Conservation (phyloP, 2,329 filamentous ascomycete genomes). For the Penicillium aurantiogriseum region DNA sequence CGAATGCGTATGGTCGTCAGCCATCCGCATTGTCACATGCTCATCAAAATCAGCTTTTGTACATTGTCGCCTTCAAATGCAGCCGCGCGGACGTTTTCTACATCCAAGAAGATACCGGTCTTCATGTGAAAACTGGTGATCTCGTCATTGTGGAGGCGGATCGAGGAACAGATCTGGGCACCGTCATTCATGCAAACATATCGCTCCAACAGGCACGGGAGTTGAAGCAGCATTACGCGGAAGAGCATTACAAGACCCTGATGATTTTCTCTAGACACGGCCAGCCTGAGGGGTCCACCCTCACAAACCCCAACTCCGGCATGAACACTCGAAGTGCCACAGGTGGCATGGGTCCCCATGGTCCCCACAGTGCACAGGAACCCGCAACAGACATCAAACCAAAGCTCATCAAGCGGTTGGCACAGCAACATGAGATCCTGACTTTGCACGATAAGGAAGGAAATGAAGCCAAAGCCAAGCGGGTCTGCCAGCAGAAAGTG, state of each 20-base stretch:
- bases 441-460: slow-evolving; percentile 92
- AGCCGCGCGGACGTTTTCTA: slow-evolving; percentile 95
- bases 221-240: slow-evolving; percentile 83
- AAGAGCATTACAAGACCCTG: slow-evolving; percentile 96
- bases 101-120: slow-evolving; percentile 89
- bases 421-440: slow-evolving; percentile 86
- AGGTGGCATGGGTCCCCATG: slow-evolving; percentile 74
- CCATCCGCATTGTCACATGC: slow-evolving; percentile 37
- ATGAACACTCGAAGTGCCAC: slow-evolving; percentile 68
- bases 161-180: slow-evolving; percentile 90
- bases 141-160: slow-evolving; percentile 97
- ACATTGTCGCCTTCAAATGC: slow-evolving; percentile 95
- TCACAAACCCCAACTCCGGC: slow-evolving; percentile 50
- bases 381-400: slow-evolving; percentile 78
- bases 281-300: slow-evolving; percentile 44
- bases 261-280: slow-evolving; percentile 95
- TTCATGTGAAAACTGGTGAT: slow-evolving; percentile 86
- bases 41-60: slow-evolving; percentile 49
- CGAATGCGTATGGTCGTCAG: slow-evolving; percentile 39
- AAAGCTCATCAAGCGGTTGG: slow-evolving; percentile 93
- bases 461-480: slow-evolving; percentile 95
- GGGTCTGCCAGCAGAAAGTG: slow-evolving; percentile 94
- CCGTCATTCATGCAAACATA: slow-evolving; percentile 83
- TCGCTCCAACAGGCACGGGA: slow-evolving; percentile 85
- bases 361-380: slow-evolving; percentile 70